These are phyloP conservation scores for Penicillium sp. DNA, from an alignment of 2,329 filamentous ascomycete genomes.

Conservation along the genomic window DNA sequence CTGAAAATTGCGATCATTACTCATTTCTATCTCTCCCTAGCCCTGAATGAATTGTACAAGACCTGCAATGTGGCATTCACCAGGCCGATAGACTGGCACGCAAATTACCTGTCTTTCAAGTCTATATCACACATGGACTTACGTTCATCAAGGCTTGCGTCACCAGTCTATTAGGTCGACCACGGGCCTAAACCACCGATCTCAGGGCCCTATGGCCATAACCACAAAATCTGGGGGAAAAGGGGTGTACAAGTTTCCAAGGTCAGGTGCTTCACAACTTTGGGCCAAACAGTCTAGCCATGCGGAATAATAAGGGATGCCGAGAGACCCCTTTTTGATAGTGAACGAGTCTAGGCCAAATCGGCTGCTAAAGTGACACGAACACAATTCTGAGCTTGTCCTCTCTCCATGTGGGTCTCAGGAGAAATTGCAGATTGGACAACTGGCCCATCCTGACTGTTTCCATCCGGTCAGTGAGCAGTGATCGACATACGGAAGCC, in stretches of 20 bases:
- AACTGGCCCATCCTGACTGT: slow-evolving; percentile 12
- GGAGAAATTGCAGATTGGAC: slow-evolving; percentile 13
- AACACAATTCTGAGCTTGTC: neutral
- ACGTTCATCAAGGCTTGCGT: neutral
- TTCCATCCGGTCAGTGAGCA: slow-evolving; percentile 9
- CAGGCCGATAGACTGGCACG: neutral
- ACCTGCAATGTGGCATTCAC: neutral
- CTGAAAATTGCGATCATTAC: slow-evolving; percentile 1
- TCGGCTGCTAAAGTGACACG: neutral
- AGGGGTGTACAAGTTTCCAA: neutral
- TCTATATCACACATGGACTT: neutral
- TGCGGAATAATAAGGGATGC: neutral
- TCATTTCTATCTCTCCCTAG: neutral
- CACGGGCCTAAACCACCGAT: too few species aligned
- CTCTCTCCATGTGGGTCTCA: neutral
- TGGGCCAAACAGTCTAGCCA: neutral
- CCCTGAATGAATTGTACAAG: neutral
- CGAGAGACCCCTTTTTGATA: neutral
- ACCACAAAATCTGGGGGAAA: neutral
- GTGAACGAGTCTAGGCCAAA: neutral
- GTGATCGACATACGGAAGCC: slow-evolving; percentile 10
- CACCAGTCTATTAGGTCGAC: neutral
- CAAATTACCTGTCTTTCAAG: neutral
- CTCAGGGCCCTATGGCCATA: neutral
- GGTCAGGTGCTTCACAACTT: neutral